Conservation (phyloP, 805 yeast species). For the Wickerhamiella shivajii region DNA sequence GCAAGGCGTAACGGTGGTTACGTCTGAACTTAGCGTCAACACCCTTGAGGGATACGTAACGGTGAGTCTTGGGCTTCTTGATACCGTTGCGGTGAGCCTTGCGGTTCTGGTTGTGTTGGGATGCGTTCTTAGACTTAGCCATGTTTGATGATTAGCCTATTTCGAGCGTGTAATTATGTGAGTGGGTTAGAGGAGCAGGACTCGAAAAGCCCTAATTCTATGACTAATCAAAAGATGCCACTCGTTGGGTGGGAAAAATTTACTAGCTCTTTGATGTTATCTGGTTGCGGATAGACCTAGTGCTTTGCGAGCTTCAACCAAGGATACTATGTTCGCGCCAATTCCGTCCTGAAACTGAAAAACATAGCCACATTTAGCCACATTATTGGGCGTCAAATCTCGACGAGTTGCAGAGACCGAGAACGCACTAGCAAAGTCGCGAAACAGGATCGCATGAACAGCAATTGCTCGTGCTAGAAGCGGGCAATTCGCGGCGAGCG, state of each 20-base stretch:
- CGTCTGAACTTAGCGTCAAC: constrained; percentile 98
- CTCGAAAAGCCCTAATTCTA: not conserved
- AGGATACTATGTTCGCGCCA: too few species aligned
- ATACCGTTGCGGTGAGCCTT: constrained; percentile 99
- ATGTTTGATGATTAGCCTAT: constrained; percentile 30
- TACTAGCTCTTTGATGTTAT: not conserved
- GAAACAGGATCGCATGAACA: too few species aligned
- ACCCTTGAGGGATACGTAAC: constrained; percentile 96
- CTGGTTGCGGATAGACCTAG: not conserved
- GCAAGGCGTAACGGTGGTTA: constrained; percentile 98
- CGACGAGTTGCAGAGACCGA: too few species aligned
- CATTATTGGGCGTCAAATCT: too few species aligned
- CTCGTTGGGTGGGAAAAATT: not conserved
- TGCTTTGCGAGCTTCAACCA: too few species aligned
- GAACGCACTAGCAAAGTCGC: too few species aligned
- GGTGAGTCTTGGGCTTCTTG: constrained; percentile 97
- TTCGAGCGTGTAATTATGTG: not conserved
- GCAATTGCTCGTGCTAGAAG: too few species aligned
- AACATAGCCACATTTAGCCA: too few species aligned
- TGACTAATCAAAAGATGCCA: not conserved
- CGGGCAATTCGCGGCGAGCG: too few species aligned
- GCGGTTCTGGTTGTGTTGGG: constrained; percentile 98
- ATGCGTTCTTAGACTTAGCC: constrained; percentile 99
- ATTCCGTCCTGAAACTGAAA: too few species aligned
- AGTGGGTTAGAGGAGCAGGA: not conserved